Base-by-base conservation (phyloP, 2,329 filamentous ascomycete species). In the Zopfia rhizophila region DNA sequence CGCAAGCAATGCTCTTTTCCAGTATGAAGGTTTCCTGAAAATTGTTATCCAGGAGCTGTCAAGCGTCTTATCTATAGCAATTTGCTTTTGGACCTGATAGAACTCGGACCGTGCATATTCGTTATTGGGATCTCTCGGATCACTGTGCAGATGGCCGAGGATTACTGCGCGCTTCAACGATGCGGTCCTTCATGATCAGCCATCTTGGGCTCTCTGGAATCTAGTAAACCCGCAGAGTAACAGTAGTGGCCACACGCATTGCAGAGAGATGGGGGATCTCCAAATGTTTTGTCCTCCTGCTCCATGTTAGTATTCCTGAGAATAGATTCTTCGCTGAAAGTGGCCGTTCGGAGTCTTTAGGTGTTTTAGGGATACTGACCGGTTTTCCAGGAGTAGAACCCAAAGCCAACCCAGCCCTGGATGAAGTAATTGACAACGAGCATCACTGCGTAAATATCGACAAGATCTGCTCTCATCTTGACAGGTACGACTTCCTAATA, bases 161-260 rank as follows among this genome's bases (percentile, higher is more conserved):
- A 85, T 79, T 1, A 72, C 65, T 10, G 38, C 85, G 73, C 4
- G 85, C 86, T 57, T 87, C 78, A 12, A 84, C 81, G 45, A 80
- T 74, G 13, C 79, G 78, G 57, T 85, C 84, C 68, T 84, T 82
- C 63, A 78, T 76, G 55, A 86, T 75, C n/a, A 88, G 79, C 72
- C 78, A 88, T 43, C 85, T 78, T 1, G 85, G 85, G 0, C 80
- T 84, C 69, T 88, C 85, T 4, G 85, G 84, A 12, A 86, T 61
- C 38, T 69, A 55, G 27, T 81, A 87, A 89, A 66, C 0, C 75
- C 78, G 3, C 54, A 60, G 48, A 60, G 77, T 2, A 79, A 60
- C 14, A 78, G 66, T 19, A 75, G 49, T 30, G 78, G 74, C 59
- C 78, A 79, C 36, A 79, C 55, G 48, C 78, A 73, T 38, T 80